Evolutionary conservation across 2,329 filamentous ascomycete genomes (phyloP), one percentile per base, ranked within the genome.

Genomic region (Colletotrichum sansevieriae): DNA sequence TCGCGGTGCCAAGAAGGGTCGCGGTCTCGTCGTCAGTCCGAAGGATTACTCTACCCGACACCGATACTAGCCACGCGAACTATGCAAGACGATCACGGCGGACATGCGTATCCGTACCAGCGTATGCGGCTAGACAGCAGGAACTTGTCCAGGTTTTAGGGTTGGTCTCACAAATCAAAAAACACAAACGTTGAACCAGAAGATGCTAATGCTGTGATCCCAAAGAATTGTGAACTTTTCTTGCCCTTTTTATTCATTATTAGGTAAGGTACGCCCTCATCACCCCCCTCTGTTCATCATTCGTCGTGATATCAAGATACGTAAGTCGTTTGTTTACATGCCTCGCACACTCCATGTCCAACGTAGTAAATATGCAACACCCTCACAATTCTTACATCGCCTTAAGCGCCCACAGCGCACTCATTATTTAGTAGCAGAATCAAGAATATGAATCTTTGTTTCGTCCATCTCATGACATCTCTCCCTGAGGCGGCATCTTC

Each of bases 1-100:
- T 79, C 91, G 95, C 68, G 96, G 96, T n/a, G 96, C 96, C 37
- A 98, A 97, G 87, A 99, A 99, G 84, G 96, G 97, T 0, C 87
- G 95, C 61, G 96, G 97, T 91, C 83, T 99, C 74, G 96, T 99
- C 46, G 94, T 98, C 73, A 97, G 94, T 77, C 96, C 95, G 1
- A 99, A 98, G 85, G 95, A 71, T 20, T 80, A 81, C 65, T 80
- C 78, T 35, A 80, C 79, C 6, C 75, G 79, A 25, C 79, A 80
- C 66, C 74, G 78, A 70, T 81, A 81, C 70, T 81, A 75, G 29
- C 29, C 29, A 8, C 2, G 8, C 29, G 6, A 29, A 29, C 9
- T 8, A 29, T 29, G 29, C 29, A 8, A 29, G 68, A 52, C n/a
- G 12, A n/a, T n/a, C 43, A 29, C 20, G 43, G 49, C 29, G 29